A percentile compares a stretch with the other conserved stretches of the same genome.
phyloP scores from a whole-genome alignment of 2,329 filamentous ascomycete species.

The Ceratocystis smalleyi region DNA sequence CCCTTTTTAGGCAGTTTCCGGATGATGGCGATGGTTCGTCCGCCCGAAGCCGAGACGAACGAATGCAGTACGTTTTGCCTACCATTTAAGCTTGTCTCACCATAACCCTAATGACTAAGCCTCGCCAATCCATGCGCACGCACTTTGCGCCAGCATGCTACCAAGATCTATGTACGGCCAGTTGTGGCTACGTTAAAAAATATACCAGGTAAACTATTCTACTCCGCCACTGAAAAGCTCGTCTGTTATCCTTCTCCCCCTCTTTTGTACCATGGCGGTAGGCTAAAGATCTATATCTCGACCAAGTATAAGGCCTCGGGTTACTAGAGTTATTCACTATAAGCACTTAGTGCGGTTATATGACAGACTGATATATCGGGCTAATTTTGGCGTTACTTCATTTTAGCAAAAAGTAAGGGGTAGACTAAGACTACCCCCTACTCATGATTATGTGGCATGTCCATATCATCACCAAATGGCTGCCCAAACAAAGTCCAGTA shows the following conservation, averaged over 20 bases:
- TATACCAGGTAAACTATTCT: no score
- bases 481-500: constrained; percentile 24
- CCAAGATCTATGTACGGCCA: no score
- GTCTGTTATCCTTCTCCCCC: no score
- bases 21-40: background rate
- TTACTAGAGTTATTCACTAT: no score
- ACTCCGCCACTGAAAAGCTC: no score
- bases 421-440: background rate
- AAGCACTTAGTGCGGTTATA: background rate
- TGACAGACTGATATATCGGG: background rate
- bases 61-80: background rate
- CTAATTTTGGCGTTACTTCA: no score
- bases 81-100: background rate
- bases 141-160: no score
- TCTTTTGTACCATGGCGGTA: no score
- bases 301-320: no score
- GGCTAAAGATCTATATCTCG: no score
- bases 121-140: background rate
- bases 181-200: no score
- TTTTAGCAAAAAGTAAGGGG: no score
- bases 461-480: constrained; percentile 13
- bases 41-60: background rate
- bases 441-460: background rate
- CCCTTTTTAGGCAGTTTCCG: background rate
- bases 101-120: background rate